Evolutionary conservation across 2,329 filamentous ascomycete species (phyloP), one percentile per base, ranked within the genome.

Genomic region (Epichloe amarillans): DNA sequence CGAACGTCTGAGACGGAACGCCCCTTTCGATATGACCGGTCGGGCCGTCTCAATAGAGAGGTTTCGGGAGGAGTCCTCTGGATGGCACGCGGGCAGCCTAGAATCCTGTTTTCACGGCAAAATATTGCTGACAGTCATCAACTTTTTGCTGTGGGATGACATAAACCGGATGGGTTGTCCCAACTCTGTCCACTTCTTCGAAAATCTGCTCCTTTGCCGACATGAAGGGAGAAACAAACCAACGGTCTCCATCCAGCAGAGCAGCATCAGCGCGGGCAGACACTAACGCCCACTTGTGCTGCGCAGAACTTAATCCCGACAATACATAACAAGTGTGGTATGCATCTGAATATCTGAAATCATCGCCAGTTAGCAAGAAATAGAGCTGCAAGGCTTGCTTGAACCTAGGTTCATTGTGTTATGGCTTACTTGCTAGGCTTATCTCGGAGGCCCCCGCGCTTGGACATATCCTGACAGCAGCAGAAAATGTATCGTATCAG

Each of bases 251-350:
- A 54, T 62, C 59, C 61, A 58, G 61, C 63, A 63, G 62, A 50
- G 58, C 55, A 45, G 59, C 61, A 35, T 67, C 63, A 47, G 61
- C 53, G 44, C 67, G 66, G 54, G 61, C 57, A 51, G 57, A 50
- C 41, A 56, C 61, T 59, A 79, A 67, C 55, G 70, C 66, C 77
- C 76, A 80, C 60, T 75, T 71, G 65, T 95, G 79, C 68, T 95
- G 88, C 23, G 84, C 84, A 49, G 83, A 84, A 65, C 87, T 93
- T 57, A 97, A 73, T 5, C 91, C 91, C 21, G 85, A 83, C 19
- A 97, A 77, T 33, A 90, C 88, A 69, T 97, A 97, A 70, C 87
- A 93, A 43, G 88, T 88, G 68, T 97, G 91, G 62, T 97, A 96
- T 46, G 85, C 83, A 69, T 97, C 91, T 4, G 89, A 83, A 54